Percentiles rank a stretch among this genome's conserved stretches.
phyloP scores from a whole-genome alignment of 2,329 filamentous ascomycete species.

The Colletotrichum tropicicola region DNA sequence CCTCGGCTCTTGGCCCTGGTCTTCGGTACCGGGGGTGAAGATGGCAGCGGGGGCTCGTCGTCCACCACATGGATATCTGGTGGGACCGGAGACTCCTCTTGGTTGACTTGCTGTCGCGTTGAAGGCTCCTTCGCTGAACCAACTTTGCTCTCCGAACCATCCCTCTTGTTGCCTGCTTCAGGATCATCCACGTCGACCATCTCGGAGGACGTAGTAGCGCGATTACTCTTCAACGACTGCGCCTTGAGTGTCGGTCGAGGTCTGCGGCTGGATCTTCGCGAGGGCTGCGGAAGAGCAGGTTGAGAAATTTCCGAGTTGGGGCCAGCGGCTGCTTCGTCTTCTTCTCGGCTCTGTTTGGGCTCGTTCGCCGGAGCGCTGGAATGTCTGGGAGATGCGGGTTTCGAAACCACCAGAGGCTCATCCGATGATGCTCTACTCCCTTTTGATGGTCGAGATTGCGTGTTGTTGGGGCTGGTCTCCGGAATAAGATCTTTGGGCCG shows the following conservation, averaged over 20 bases:
- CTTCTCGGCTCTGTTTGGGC: neutral
- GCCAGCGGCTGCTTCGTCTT: neutral
- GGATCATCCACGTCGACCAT: neutral
- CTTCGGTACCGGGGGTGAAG: conserved; percentile 18
- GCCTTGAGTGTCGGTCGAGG: conserved; percentile 18
- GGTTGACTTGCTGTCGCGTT: neutral
- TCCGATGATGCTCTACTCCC: neutral
- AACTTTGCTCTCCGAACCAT: neutral
- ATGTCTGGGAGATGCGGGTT: neutral
- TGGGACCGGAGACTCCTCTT: no score
- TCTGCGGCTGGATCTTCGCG: conserved; percentile 22
- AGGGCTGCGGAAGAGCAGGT: neutral
- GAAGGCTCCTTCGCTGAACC: neutral
- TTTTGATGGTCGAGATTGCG: conserved; percentile 12
- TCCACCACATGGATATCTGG: neutral
- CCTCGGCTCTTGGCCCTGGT: neutral
- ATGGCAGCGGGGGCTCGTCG: conserved; percentile 4
- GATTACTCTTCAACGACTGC: neutral
- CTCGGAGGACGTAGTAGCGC: neutral
- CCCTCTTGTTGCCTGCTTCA: no score
- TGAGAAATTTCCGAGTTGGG: neutral
- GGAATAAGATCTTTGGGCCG: conserved; percentile 36
- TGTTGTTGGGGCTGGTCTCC: conserved; percentile 39
- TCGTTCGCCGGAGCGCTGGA: neutral
- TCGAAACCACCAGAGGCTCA: neutral